Evolutionary conservation across 108 stramenopile species (phyloP).

Genomic region (Epipyxis sp.): DNA sequence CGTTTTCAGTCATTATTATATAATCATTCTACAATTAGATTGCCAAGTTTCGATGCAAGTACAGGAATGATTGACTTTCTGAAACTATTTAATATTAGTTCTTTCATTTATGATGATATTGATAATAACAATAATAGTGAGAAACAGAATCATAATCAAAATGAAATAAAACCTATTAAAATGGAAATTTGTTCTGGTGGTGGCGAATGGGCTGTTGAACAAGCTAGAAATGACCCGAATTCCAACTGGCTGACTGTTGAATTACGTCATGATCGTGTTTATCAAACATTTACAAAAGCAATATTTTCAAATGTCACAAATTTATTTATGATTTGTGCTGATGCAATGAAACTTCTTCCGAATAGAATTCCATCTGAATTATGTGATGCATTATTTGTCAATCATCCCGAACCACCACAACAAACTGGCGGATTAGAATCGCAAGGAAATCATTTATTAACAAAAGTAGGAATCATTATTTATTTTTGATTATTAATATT

Average conservation of each 20-base stretch:
- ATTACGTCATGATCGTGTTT: slow-evolving; percentile 25
- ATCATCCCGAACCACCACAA: slow-evolving; percentile 31
- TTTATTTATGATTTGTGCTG: neutral
- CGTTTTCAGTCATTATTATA: no score
- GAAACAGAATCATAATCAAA: no score
- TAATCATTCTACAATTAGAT: no score
- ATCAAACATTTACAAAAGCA: slow-evolving; percentile 6
- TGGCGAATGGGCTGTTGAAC: slow-evolving; percentile 20
- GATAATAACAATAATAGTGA: neutral
- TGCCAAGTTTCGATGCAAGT: no score
- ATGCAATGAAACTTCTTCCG: slow-evolving; percentile 9
- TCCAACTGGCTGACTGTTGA: slow-evolving; percentile 22
- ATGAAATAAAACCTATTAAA: slow-evolving; percentile 9
- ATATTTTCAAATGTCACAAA: neutral
- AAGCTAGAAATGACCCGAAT: neutral
- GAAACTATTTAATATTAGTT: no score
- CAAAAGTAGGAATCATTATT: neutral
- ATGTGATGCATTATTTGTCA: slow-evolving; percentile 4
- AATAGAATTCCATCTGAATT: neutral
- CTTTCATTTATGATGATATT: no score
- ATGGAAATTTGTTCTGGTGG: slow-evolving; percentile 30
- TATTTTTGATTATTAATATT: neutral
- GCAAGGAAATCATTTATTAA: slow-evolving; percentile 4
- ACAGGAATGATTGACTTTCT: no score
- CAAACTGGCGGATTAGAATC: slow-evolving; percentile 9